These are phyloP conservation scores for Tubosaeta sp. DNA, from an alignment of 768 basidiomycete genomes.

Conservation along the genomic window DNA sequence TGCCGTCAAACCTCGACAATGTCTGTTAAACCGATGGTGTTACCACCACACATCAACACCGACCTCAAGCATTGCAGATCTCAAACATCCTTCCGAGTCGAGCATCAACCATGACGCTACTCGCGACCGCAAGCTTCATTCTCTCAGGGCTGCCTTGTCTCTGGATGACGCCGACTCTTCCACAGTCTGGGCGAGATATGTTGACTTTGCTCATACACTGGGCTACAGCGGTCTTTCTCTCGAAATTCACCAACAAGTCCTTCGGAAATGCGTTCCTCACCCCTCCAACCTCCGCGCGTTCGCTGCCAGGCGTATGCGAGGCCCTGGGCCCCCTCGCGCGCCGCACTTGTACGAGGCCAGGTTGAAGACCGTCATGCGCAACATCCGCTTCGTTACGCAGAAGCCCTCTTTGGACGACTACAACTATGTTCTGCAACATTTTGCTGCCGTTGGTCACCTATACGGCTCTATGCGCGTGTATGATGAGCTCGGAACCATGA, in stretches of 20 bases:
- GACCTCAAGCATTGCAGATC: constrained; percentile 1
- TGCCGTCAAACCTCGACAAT: constrained; percentile 5
- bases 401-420: constrained; percentile 58
- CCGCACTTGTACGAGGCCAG: constrained; percentile 63
- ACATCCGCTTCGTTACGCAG: constrained; percentile 52
- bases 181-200: constrained; percentile 63
- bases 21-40: constrained; percentile 4
- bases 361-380: constrained; percentile 61
- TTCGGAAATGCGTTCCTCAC: constrained; percentile 59
- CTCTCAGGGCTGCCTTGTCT: constrained; percentile 28
- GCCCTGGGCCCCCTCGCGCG: constrained; percentile 31
- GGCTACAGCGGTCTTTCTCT: constrained; percentile 53
- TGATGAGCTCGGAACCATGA: constrained; percentile 47
- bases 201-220: constrained; percentile 47
- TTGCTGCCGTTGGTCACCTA: constrained; percentile 71
- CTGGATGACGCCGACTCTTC: constrained; percentile 36
- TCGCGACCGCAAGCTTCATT: constrained; percentile 24
- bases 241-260: constrained; percentile 63
- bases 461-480: constrained; percentile 57
- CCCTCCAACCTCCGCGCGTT: constrained; percentile 41
- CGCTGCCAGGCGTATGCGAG: constrained; percentile 39
- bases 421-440: constrained; percentile 69
- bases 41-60: constrained; percentile 10
- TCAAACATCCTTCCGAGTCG: constrained; percentile 3
- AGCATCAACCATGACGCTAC: constrained; percentile 5